Base-by-base conservation (phyloP, 179 eudicot genomes). In the Sideroxylon spinosum region DNA sequence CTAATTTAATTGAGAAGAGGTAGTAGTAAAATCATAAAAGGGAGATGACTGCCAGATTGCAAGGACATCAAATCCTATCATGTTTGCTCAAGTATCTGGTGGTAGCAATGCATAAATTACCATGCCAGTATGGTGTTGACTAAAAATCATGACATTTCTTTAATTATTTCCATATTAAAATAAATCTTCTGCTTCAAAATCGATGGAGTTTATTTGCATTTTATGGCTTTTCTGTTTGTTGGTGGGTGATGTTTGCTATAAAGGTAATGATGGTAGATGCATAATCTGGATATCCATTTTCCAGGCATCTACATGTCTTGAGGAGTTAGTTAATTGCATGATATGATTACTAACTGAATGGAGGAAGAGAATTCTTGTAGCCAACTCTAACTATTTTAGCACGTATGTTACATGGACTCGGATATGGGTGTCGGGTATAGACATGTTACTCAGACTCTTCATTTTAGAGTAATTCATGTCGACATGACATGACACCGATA, bases 131-230 rank as follows among this genome's bases (percentile, higher is more conserved):
- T 64, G 37, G 7, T 53, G 12, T 74, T 74, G 69, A 26, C 69
- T 61, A 69, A 29, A 63, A 64, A 26, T 17, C 11, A 52, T 50
- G 75, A 73, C 64, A 16, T 56, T 28, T 73, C 32, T 56, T 73
- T 60, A 64, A 7, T 11, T 73, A 16, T 19, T 17, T 23, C 23
- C 68, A 25, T 29, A 7, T 73, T 29, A 4, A 72, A 64, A 64
- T 26, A 64, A 64, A 26, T 64, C 26, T 10, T 26, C 7, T 16
- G 22, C 16, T 3, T 26, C 37, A 64, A 61, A 61, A 61, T n/a
- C 25, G 10, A 10, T 25, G 25, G 4, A 6, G 55, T 11, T 46
- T 37, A n/a, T 19, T 68, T 70, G 56, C 57, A 10, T 20, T 48
- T 46, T 16, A 46, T 70, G 4, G 57, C 29, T 12, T 48, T 19